Evolutionary conservation across 2,329 filamentous ascomycete genomes (phyloP).

Genomic region (Didymella lethalis): DNA sequence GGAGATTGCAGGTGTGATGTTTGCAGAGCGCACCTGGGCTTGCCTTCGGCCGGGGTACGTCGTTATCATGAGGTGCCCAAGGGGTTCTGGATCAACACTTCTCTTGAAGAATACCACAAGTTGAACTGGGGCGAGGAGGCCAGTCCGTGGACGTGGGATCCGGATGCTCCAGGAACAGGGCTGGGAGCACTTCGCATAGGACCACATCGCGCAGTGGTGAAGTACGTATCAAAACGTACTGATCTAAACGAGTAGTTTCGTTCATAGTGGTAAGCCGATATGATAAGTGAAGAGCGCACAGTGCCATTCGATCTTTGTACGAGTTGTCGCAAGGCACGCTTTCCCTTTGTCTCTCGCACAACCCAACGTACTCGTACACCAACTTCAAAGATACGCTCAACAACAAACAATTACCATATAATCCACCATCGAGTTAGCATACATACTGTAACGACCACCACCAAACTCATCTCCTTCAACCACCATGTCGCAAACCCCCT

Average conservation of each 20-base stretch:
- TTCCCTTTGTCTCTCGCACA: neutral
- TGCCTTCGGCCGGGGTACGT: neutral
- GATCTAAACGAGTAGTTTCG: neutral
- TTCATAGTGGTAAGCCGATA: neutral
- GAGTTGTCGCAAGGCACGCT: neutral
- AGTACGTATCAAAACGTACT: neutral
- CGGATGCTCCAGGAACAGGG: neutral
- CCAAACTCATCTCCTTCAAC: neutral
- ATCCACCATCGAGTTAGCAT: neutral
- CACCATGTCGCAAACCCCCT: neutral
- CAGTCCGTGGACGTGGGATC: neutral
- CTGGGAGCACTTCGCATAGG: neutral
- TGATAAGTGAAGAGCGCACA: neutral
- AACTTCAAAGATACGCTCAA: neutral
- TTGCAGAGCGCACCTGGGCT: neutral
- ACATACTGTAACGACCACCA: neutral
- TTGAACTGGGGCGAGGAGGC: neutral
- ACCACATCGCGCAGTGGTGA: neutral
- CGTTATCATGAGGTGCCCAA: neutral
- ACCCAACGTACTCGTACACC: neutral
- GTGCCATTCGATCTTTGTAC: neutral
- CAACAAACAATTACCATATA: conserved; percentile 2
- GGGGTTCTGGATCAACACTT: neutral
- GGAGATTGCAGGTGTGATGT: neutral
- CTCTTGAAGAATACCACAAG: neutral